These are phyloP conservation scores for Cryptosporidium ubiquitum DNA, from an alignment of 169 alveolate species.

Conservation along the genomic window DNA sequence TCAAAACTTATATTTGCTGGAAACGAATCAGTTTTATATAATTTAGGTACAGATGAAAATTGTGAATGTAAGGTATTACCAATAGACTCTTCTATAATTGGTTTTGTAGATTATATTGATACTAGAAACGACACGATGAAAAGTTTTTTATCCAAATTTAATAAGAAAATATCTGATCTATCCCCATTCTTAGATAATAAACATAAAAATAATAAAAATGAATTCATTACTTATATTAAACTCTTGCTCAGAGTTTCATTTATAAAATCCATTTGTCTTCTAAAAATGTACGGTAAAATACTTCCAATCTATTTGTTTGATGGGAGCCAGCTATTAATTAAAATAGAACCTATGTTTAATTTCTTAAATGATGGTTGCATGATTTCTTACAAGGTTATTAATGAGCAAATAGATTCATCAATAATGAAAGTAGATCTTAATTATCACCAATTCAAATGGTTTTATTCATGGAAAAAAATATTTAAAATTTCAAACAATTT, in stretches of 20 bases:
- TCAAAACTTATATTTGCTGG: not conserved
- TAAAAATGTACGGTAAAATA: constrained; percentile 43
- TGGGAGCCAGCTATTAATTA: constrained; percentile 20
- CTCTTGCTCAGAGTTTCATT: constrained; percentile 33
- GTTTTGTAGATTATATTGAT: constrained; percentile 44
- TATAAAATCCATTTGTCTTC: constrained; percentile 36
- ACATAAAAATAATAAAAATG: not conserved
- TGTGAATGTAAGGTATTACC: not conserved
- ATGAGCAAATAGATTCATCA: not conserved
- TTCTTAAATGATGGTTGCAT: not conserved
- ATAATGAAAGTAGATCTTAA: not conserved
- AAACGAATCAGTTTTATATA: not conserved
- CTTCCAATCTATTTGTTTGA: constrained; percentile 35
- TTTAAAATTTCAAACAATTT: not conserved
- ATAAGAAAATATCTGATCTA: not conserved
- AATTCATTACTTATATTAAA: constrained; percentile 8
- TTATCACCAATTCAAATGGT: constrained; percentile 35
- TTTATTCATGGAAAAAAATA: not conserved
- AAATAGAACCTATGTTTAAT: constrained; percentile 29
- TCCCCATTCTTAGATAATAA: not conserved
- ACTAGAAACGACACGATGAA: constrained; percentile 2
- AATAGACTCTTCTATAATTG: constrained; percentile 6
- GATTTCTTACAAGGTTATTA: constrained; percentile 3
- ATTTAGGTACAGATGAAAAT: not conserved
- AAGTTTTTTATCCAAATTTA: not conserved